Evolutionary conservation across 1,284 basidiomycete species (phyloP).

Genomic region (Malassezia restricta): DNA sequence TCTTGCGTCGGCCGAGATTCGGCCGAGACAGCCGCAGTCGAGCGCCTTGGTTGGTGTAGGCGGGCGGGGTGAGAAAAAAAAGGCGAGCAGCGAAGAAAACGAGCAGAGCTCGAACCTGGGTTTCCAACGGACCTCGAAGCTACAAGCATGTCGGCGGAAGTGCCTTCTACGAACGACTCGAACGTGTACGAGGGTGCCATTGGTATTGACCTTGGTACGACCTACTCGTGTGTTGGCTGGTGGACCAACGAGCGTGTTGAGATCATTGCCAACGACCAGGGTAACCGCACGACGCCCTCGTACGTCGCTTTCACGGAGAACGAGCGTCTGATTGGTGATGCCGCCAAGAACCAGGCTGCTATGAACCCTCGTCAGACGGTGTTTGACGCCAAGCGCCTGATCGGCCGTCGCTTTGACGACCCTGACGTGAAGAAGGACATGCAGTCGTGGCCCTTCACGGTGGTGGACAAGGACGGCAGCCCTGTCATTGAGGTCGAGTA

Average conservation of each 20-base stretch:
- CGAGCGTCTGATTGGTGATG: constrained; percentile 95
- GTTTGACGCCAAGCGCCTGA: constrained; percentile 59
- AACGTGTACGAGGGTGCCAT: constrained; percentile 86
- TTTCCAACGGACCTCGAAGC: constrained; percentile 19
- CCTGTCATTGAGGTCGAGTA: constrained; percentile 54
- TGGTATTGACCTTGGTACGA: constrained; percentile 69
- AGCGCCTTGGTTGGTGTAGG: neutral
- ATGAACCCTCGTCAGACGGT: constrained; percentile 79
- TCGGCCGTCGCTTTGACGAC: constrained; percentile 81
- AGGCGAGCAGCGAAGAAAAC: constrained; percentile 9
- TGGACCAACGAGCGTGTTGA: constrained; percentile 43
- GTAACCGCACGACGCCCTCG: constrained; percentile 96
- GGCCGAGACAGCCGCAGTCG: constrained; percentile 14
- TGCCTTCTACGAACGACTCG: constrained; percentile 53
- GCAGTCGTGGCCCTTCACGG: constrained; percentile 62
- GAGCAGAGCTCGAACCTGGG: neutral
- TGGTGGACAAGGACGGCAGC: constrained; percentile 54
- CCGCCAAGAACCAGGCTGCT: constrained; percentile 57
- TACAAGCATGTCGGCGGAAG: constrained; percentile 43
- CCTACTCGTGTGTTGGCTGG: constrained; percentile 62
- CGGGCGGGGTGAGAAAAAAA: constrained; percentile 1
- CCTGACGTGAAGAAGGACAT: constrained; percentile 56
- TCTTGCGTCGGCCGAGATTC: constrained; percentile 11
- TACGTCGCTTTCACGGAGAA: constrained; percentile 96
- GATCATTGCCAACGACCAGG: constrained; percentile 53